Percentiles rank a stretch among this genome's conserved stretches.
Evolutionary conservation across 306 rosid species (phyloP).

Genomic region (Cicer yamashitae): DNA sequence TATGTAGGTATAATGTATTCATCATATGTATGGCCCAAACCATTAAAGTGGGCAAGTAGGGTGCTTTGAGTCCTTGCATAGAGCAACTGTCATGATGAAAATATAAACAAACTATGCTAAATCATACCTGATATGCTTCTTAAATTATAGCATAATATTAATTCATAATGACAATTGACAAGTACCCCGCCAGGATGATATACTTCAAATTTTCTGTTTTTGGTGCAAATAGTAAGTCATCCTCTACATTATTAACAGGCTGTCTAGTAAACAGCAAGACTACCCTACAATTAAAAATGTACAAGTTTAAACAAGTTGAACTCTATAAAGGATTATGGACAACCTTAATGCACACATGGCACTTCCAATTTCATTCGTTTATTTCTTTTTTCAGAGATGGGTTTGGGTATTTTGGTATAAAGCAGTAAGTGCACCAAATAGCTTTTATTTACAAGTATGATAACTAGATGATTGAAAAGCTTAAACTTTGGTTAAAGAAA

Average conservation of each 20-base stretch:
- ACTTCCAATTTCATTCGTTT: conserved; percentile 26
- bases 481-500: conserved; percentile 51
- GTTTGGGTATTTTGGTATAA: conserved; percentile 35
- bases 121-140: not conserved
- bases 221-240: not conserved
- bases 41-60: not conserved
- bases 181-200: conserved; percentile 17
- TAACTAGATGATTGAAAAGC: conserved; percentile 57
- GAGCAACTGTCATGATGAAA: not conserved
- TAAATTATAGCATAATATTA: conserved; percentile 21
- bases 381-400: conserved; percentile 38
- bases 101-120: not conserved
- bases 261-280: conserved; percentile 12
- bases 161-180: conserved; percentile 31
- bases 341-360: conserved; percentile 32
- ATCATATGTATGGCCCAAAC: not conserved
- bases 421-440: conserved; percentile 55
- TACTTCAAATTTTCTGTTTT: conserved; percentile 17
- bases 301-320: conserved; percentile 5
- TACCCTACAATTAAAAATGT: conserved; percentile 3
- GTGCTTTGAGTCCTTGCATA: not conserved
- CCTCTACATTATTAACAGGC: not conserved
- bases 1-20: not conserved
- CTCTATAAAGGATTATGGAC: conserved; percentile 12
- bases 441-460: conserved; percentile 67